Percentiles rank a stretch among this genome's conserved stretches.
These are phyloP conservation scores for Tagetes erecta DNA, from an alignment of 129 eudicot genomes.

Conservation along the genomic window DNA sequence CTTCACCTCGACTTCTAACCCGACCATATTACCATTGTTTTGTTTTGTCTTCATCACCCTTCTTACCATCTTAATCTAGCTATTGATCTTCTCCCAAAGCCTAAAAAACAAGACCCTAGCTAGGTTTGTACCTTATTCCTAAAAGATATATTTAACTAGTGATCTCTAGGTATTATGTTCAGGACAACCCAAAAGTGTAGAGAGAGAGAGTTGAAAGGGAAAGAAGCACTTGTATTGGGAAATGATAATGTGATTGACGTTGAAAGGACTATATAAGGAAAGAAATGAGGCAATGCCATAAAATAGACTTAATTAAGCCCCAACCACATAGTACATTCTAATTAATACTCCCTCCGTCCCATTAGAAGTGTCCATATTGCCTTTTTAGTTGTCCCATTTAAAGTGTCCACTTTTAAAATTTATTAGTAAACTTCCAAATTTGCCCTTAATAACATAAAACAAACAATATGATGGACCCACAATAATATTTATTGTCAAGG, in stretches of 20 bases:
- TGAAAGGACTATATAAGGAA: constrained; percentile 32
- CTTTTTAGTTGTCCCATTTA: too few species aligned
- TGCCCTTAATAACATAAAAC: too few species aligned
- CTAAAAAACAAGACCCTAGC: neutral
- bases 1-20: constrained; percentile 47
- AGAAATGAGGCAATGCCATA: neutral
- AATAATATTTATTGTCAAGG: too few species aligned
- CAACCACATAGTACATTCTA: constrained; percentile 2
- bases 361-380: too few species aligned
- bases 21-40: constrained; percentile 31
- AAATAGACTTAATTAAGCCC: constrained; percentile 6
- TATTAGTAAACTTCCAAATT: too few species aligned
- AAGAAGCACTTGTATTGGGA: neutral
- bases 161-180: constrained; percentile 35
- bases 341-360: too few species aligned
- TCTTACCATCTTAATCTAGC: constrained; percentile 41
- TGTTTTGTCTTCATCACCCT: constrained; percentile 36
- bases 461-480: too few species aligned
- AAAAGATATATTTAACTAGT: neutral
- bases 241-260: constrained; percentile 4
- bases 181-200: neutral
- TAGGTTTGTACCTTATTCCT: neutral
- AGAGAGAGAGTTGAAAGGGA: constrained; percentile 18
- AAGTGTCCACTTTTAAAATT: too few species aligned
- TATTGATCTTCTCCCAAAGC: neutral